Evolutionary conservation across 2,329 filamentous ascomycete species (phyloP).

Genomic region (Talaromyces albobiverticillius): DNA sequence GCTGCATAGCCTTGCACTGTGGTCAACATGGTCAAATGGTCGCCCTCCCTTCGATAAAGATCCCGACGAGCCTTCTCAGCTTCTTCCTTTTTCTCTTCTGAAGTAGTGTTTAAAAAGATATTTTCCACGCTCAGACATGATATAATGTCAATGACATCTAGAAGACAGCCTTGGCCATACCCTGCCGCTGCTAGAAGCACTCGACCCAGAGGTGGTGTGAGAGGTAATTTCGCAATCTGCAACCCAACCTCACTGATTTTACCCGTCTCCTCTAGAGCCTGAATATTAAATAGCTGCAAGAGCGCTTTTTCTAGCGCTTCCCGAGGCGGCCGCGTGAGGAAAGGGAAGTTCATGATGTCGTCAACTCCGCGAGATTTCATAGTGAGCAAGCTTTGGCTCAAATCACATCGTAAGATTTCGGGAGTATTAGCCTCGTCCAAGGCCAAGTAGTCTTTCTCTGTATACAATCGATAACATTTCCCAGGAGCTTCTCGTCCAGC

Average conservation of each 20-base stretch:
- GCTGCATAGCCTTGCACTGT: constrained; percentile 59
- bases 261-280: constrained; percentile 69
- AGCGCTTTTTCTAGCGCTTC: constrained; percentile 80
- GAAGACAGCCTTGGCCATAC: constrained; percentile 67
- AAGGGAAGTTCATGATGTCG: constrained; percentile 76
- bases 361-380: constrained; percentile 90
- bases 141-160: constrained; percentile 82
- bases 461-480: constrained; percentile 87
- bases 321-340: constrained; percentile 75
- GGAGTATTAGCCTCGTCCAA: constrained; percentile 74
- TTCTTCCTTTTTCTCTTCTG: constrained; percentile 59
- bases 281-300: constrained; percentile 73
- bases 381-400: constrained; percentile 79
- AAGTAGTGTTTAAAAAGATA: constrained; percentile 59
- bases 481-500: constrained; percentile 89
- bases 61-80: constrained; percentile 55
- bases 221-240: constrained; percentile 77
- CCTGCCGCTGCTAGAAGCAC: constrained; percentile 77
- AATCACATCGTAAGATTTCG: constrained; percentile 87
- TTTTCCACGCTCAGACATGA: constrained; percentile 64
- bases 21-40: constrained; percentile 61
- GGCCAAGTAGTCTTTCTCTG: constrained; percentile 68
- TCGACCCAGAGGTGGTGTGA: constrained; percentile 75
- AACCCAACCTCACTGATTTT: constrained; percentile 70
- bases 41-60: constrained; percentile 59